These are phyloP conservation scores for Yamadazyma buinensis DNA, from an alignment of 1,139 yeast genomes.

Conservation along the genomic window DNA sequence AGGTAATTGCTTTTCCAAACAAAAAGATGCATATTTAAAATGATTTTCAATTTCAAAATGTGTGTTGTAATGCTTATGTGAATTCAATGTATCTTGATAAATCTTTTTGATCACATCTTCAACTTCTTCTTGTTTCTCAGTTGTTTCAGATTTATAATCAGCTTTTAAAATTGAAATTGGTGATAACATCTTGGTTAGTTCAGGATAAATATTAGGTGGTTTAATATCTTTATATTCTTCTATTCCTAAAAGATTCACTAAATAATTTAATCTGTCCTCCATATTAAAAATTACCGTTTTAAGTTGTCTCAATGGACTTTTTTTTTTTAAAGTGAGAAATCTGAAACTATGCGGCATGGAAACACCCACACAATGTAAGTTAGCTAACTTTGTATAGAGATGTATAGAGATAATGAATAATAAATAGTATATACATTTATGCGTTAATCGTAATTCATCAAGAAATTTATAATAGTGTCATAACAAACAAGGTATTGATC, in stretches of 20 bases:
- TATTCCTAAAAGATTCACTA: slow-evolving; percentile 15
- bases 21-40: slow-evolving; percentile 11
- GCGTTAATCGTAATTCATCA: slow-evolving; percentile 10
- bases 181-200: slow-evolving; percentile 14
- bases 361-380: no score
- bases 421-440: no score
- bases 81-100: slow-evolving; percentile 16
- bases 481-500: slow-evolving; percentile 44
- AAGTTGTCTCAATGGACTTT: slow-evolving; percentile 12
- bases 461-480: slow-evolving; percentile 33
- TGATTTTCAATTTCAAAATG: slow-evolving; percentile 18
- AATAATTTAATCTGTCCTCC: slow-evolving; percentile 15
- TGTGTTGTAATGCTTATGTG: slow-evolving; percentile 9
- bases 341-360: no score
- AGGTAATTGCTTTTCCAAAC: slow-evolving; percentile 37
- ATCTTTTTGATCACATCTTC: slow-evolving; percentile 31
- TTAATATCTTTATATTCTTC: slow-evolving; percentile 15
- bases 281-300: slow-evolving; percentile 10
- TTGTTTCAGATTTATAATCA: slow-evolving; percentile 29
- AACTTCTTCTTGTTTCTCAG: slow-evolving; percentile 37
- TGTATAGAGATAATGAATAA: background rate
- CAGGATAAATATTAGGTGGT: slow-evolving; percentile 11
- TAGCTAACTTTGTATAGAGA: no score
- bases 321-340: no score
- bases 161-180: slow-evolving; percentile 14